Evolutionary conservation across 805 yeast species (phyloP).

Genomic region (Candida quercuum): DNA sequence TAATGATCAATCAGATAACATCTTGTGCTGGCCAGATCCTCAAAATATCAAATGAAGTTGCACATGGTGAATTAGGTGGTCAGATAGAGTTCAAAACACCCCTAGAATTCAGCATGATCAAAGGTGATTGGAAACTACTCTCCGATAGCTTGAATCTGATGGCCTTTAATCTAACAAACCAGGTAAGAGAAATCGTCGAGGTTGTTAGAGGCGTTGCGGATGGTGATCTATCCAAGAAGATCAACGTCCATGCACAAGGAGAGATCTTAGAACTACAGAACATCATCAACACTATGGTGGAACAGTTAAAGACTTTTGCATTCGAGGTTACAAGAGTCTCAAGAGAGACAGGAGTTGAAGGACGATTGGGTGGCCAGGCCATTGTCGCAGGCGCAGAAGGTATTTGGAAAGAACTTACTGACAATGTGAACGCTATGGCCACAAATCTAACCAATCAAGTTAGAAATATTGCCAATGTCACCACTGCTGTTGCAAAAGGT

Average conservation of each 20-base stretch:
- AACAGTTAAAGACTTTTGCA: constrained; percentile 79
- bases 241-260: constrained; percentile 87
- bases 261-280: constrained; percentile 79
- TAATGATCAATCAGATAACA: constrained; percentile 84
- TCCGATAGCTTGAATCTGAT: constrained; percentile 82
- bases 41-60: constrained; percentile 83
- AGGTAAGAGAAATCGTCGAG: constrained; percentile 83
- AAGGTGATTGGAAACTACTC: constrained; percentile 82
- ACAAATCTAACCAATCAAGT: constrained; percentile 81
- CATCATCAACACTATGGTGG: constrained; percentile 87
- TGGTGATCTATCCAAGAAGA: constrained; percentile 79
- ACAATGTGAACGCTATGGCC: constrained; percentile 90
- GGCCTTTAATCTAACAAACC: constrained; percentile 84
- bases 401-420: constrained; percentile 85
- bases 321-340: constrained; percentile 87
- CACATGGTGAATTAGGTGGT: constrained; percentile 87
- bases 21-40: constrained; percentile 54
- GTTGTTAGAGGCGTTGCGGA: constrained; percentile 91
- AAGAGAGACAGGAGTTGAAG: constrained; percentile 85
- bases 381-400: constrained; percentile 79
- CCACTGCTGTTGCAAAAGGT: constrained; percentile 85
- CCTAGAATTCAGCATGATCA: constrained; percentile 31
- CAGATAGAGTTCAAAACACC: constrained; percentile 76
- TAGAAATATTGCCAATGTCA: constrained; percentile 82
- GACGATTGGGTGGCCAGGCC: constrained; percentile 85